phyloP scores from a whole-genome alignment of 805 yeast genomes.

The Nakazawaea anatomiae region DNA sequence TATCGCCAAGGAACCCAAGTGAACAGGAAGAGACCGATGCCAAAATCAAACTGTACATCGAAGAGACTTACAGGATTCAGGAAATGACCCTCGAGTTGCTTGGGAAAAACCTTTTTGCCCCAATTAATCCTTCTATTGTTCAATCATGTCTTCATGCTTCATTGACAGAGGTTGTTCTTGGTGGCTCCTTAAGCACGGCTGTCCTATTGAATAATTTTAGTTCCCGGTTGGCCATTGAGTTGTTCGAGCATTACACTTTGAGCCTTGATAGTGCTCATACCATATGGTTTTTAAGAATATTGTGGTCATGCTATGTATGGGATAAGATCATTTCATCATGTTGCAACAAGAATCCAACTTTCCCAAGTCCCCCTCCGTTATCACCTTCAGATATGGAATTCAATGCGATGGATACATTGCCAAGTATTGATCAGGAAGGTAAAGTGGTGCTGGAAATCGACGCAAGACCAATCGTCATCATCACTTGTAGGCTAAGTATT shows the following conservation, averaged over 20 bases:
- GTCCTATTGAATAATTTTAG: background rate
- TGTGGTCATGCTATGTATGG: slow-evolving; percentile 13
- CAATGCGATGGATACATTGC: slow-evolving; percentile 10
- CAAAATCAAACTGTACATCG: background rate
- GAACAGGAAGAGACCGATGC: background rate
- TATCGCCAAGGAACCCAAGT: background rate
- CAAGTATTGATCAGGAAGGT: slow-evolving; percentile 3
- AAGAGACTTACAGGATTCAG: background rate
- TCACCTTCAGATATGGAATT: slow-evolving; percentile 10
- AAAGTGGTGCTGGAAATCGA: slow-evolving; percentile 4
- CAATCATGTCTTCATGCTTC: slow-evolving; percentile 6
- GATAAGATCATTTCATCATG: slow-evolving; percentile 11
- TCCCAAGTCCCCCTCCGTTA: slow-evolving; percentile 10
- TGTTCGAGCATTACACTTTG: slow-evolving; percentile 6
- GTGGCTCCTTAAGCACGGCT: slow-evolving; percentile 2
- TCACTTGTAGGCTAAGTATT: slow-evolving; percentile 9
- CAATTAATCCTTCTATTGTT: background rate
- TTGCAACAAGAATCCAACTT: slow-evolving; percentile 8
- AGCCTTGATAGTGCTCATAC: background rate
- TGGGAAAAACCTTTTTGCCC: background rate
- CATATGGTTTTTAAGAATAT: slow-evolving; percentile 7
- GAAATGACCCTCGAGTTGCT: background rate
- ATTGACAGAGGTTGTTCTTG: slow-evolving; percentile 1
- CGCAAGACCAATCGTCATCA: slow-evolving; percentile 10
- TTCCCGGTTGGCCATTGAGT: slow-evolving; percentile 5